These are phyloP conservation scores for Spinellus fusiger DNA, from an alignment of 192 early-diverging fungal genomes.

Conservation along the genomic window DNA sequence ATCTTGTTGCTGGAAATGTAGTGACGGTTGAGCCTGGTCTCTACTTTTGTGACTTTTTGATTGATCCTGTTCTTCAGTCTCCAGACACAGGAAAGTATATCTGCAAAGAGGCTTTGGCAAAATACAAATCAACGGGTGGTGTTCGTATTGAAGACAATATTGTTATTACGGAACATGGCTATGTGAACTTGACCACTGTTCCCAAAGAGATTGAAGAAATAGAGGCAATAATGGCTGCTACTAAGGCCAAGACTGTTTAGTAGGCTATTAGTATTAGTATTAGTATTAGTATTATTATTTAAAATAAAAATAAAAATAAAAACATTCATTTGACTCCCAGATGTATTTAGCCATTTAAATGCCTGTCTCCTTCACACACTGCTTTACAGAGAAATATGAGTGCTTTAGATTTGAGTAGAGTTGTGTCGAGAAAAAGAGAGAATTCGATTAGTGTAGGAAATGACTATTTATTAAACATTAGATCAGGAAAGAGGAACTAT, in stretches of 20 bases:
- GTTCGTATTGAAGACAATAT: constrained; percentile 92
- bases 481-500: too few species aligned
- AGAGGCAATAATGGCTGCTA: constrained; percentile 43
- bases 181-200: constrained; percentile 77
- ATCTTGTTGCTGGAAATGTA: constrained; percentile 72
- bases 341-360: too few species aligned
- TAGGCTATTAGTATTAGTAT: neutral
- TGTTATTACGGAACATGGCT: constrained; percentile 68
- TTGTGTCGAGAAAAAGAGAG: too few species aligned
- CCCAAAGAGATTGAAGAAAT: constrained; percentile 73
- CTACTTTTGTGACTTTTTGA: constrained; percentile 84
- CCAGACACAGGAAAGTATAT: constrained; percentile 55
- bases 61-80: constrained; percentile 55
- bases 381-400: too few species aligned
- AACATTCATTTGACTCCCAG: too few species aligned
- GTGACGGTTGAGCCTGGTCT: constrained; percentile 92
- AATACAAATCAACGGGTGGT: constrained; percentile 80
- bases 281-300: neutral
- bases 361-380: too few species aligned
- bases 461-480: too few species aligned
- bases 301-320: too few species aligned
- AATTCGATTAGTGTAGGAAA: too few species aligned
- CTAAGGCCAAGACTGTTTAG: neutral
- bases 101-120: constrained; percentile 56
- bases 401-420: too few species aligned